Evolutionary conservation across 2,329 filamentous ascomycete genomes (phyloP).

Genomic region (Aspergillus udagawae): DNA sequence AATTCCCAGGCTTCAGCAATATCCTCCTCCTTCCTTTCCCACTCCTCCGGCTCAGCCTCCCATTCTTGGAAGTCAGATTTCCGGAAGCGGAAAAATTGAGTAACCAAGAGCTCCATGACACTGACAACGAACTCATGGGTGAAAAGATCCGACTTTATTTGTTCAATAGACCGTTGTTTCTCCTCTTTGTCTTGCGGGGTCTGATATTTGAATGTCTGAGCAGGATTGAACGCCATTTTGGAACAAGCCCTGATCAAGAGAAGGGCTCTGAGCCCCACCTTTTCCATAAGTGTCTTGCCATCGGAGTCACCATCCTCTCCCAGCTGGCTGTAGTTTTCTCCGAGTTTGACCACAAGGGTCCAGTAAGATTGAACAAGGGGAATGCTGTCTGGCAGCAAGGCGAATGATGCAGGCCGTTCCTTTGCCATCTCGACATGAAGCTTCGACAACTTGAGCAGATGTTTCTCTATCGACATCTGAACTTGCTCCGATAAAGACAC

Average conservation of each 20-base stretch:
- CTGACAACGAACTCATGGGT: constrained; percentile 72
- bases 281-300: constrained; percentile 63
- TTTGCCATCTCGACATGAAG: constrained; percentile 83
- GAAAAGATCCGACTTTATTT: constrained; percentile 71
- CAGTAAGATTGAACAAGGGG: constrained; percentile 79
- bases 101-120: constrained; percentile 80
- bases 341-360: constrained; percentile 72
- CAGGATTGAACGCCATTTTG: constrained; percentile 76
- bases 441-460: constrained; percentile 86
- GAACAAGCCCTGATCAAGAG: constrained; percentile 77
- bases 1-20: constrained; percentile 86
- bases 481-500: constrained; percentile 52
- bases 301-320: constrained; percentile 45
- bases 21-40: constrained; percentile 86
- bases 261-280: constrained; percentile 76
- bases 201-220: constrained; percentile 79
- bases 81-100: constrained; percentile 82
- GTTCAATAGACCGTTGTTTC: constrained; percentile 63
- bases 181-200: constrained; percentile 71
- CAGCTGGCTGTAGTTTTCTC: constrained; percentile 58
- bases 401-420: constrained; percentile 76
- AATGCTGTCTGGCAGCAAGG: constrained; percentile 73
- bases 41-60: constrained; percentile 92
- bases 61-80: constrained; percentile 82
- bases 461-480: constrained; percentile 69